phyloP scores from a whole-genome alignment of 1,284 basidiomycete genomes.

The Boletellus dicymbophilus region DNA sequence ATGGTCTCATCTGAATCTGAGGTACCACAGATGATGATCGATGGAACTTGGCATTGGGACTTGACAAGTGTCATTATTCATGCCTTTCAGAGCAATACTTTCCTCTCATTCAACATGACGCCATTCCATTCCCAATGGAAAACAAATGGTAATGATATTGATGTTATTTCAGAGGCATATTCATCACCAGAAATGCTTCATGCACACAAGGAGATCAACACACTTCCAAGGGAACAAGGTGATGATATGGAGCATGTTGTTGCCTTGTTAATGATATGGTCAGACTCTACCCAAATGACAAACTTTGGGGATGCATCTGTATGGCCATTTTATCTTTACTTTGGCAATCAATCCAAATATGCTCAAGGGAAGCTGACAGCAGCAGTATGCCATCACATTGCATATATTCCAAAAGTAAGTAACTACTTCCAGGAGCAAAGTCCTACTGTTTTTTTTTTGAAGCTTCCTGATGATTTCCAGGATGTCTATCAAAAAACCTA shows the following conservation, averaged over 20 bases:
- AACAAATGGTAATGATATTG: not conserved
- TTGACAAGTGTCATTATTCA: not conserved
- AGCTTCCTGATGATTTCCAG: not conserved
- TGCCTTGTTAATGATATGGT: slow-evolving; percentile 31
- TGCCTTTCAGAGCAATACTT: not conserved
- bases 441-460: not conserved
- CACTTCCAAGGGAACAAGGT: not conserved
- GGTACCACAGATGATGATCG: not conserved
- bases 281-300: slow-evolving; percentile 28
- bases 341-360: slow-evolving; percentile 2
- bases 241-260: slow-evolving; percentile 18
- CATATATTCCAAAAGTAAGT: not conserved
- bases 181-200: not conserved
- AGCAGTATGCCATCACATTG: not conserved
- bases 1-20: too few relatives aligned
- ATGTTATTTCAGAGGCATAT: not conserved
- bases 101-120: not conserved
- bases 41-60: not conserved
- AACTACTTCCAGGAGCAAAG: too few relatives aligned
- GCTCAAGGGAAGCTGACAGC: not conserved
- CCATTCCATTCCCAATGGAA: not conserved
- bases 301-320: slow-evolving; percentile 10
- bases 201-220: not conserved
- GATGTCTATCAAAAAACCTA: not conserved
- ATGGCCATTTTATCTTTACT: not conserved